phyloP scores from a whole-genome alignment of 2,329 filamentous ascomycete genomes.

The Claviceps sp. region DNA sequence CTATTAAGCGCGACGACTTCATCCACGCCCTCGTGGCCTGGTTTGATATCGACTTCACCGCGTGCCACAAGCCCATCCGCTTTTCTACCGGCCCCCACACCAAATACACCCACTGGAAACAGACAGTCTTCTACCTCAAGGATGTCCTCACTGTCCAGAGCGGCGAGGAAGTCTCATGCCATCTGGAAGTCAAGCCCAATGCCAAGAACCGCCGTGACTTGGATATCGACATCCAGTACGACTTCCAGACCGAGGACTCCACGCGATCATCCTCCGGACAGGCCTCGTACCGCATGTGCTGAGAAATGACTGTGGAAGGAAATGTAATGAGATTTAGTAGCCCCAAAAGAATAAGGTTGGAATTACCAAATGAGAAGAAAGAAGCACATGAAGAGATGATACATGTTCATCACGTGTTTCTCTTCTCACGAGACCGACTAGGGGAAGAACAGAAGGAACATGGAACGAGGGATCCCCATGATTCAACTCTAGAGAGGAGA shows the following conservation, averaged over 20 bases:
- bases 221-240: slow-evolving; percentile 79
- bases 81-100: slow-evolving; percentile 97
- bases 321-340: not conserved
- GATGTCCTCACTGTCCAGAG: slow-evolving; percentile 86
- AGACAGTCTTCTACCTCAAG: slow-evolving; percentile 95
- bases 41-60: slow-evolving; percentile 98
- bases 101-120: slow-evolving; percentile 99
- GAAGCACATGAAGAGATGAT: not conserved
- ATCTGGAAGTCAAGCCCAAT: slow-evolving; percentile 75
- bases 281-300: slow-evolving; percentile 73
- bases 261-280: slow-evolving; percentile 54
- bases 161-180: slow-evolving; percentile 65
- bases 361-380: not conserved
- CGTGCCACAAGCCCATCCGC: slow-evolving; percentile 93
- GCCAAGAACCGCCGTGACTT: slow-evolving; percentile 89
- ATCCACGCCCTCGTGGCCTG: slow-evolving; percentile 92
- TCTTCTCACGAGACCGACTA: no score
- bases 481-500: no score
- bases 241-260: slow-evolving; percentile 61
- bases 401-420: no score
- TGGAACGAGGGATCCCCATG: no score
- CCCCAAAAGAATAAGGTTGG: not conserved
- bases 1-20: slow-evolving; percentile 77
- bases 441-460: no score
- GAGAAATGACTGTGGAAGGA: slow-evolving; percentile 9